A percentile compares a stretch with the other conserved stretches of the same genome.
Evolutionary conservation across 495 filamentous ascomycete species (phyloP).

Genomic region (Penicillium goetzii): DNA sequence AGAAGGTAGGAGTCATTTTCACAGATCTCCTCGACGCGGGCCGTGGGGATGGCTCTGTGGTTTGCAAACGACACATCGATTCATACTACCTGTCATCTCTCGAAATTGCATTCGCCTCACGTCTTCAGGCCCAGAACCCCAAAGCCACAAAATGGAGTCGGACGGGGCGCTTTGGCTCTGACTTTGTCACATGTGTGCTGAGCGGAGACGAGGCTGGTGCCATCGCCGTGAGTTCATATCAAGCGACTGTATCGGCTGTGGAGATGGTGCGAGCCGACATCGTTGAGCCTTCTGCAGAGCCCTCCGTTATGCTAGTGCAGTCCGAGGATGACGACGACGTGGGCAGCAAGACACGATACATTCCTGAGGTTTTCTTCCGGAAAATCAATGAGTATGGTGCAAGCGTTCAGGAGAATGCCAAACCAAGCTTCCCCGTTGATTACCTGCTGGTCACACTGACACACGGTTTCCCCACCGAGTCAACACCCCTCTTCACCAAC

Average conservation of each 20-base stretch:
- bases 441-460: conserved; percentile 95
- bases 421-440: conserved; percentile 93
- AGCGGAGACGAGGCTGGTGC: conserved; percentile 88
- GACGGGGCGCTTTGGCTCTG: conserved; percentile 89
- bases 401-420: conserved; percentile 95
- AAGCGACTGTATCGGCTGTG: conserved; percentile 90
- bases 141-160: conserved; percentile 97
- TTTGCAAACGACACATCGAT: conserved; percentile 96
- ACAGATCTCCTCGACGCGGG: conserved; percentile 90
- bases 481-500: conserved; percentile 72
- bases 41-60: conserved; percentile 74
- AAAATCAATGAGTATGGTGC: conserved; percentile 95
- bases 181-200: conserved; percentile 95
- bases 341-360: conserved; percentile 78
- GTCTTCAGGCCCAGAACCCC: conserved; percentile 83
- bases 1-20: conserved; percentile 93
- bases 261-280: conserved; percentile 98
- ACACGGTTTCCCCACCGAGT: conserved; percentile 87
- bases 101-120: conserved; percentile 86
- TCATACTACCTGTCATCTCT: conserved; percentile 93
- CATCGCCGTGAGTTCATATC: conserved; percentile 88
- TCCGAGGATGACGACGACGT: conserved; percentile 81
- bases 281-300: conserved; percentile 91
- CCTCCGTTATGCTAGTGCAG: conserved; percentile 90
- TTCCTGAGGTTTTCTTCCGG: conserved; percentile 96